Base-by-base conservation (phyloP, 2,329 filamentous ascomycete species). In the Pochonia chlamydosporia region DNA sequence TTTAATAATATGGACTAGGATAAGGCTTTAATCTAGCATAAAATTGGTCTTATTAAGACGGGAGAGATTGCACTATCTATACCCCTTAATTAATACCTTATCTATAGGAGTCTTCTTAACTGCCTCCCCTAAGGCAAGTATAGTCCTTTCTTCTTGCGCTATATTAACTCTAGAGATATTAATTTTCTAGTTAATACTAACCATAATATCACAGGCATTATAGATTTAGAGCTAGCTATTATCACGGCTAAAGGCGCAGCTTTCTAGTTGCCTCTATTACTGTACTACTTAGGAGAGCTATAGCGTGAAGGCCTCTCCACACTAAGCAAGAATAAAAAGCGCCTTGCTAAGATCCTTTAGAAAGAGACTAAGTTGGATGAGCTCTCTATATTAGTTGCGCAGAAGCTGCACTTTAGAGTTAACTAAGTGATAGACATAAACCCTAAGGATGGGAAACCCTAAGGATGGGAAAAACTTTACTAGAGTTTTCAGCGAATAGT, bases 141-240 rank as follows among this genome's bases (percentile, higher is more conserved):
- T 35, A 25, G 47, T 49, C 42, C 47, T 49, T 49, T 49, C 47
- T 49, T 49, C 47, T 49, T 49, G 42, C 47, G 47, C 47, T 41
- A 49, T 45, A 35, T 49, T 35, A 41, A 49, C 47, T 49, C 47
- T 41, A 49, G 47, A 49, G 47, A 49, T 45, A 35, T 28, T 41
- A 49, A 49, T 45, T 49, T 49, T 33, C 47, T 49, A 35, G 43
- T 44, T 44, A 28, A 44, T 44, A n/a, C 43, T 44, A 6, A 44
- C 43, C 36, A 44, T 3, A 44, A 44, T 28, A 44, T 44, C 43
- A 44, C 43, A 44, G 43, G 43, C 43, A 44, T 44, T 44, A 44
- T 44, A 44, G 43, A 44, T 44, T 44, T 35, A 28, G 43, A 44
- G 43, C 30, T 44, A 28, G 43, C 43, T 28, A 44, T 44, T 44